Evolutionary conservation across 2,329 filamentous ascomycete species (phyloP), one percentile per base, ranked within the genome.

Genomic region (Colletotrichum eleusines): DNA sequence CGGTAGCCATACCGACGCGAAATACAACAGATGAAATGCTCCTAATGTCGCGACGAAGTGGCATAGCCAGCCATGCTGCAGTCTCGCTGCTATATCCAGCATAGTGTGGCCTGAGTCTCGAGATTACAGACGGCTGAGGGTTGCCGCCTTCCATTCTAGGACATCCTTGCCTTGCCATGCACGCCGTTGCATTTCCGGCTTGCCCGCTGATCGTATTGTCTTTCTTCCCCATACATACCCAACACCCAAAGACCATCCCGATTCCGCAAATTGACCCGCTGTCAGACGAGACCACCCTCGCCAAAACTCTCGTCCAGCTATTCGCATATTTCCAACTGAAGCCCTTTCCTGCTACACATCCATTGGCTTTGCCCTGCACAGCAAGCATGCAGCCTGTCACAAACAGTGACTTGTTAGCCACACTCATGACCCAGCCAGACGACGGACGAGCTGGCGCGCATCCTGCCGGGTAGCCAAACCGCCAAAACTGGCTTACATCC

Each of bases 351-450:
- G 38, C 44, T 53, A 16, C 38, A 16, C 38, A 40, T 57, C 12
- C 26, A 12, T 50, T 20, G 55, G 7, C 48, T 54, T 28, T 48
- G 33, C 46, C 48, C 28, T n/a, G 42, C 35, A 28, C 35, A 62
- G 16, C 7, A 50, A 44, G 63, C 42, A 68, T 23, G 68, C 51
- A 57, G 62, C 63, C 33, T 55, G 68, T 68, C 63, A 68, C 57
- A 57, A 50, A 46, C 26, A 44, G 51, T 53, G 63, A 57, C 50
- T 46, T 63, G 42, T 58, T 23, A 23, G 68, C 50, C 68, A 63
- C 35, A 48, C 18, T 12, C 14, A 50, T 35, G 18, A 54, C 35
- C 31, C 57, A 58, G 40, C 46, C 50, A 51, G 42, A 44, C 42
- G 38, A 26, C 26, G 33, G n/a, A n/a, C n/a, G n/a, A n/a, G n/a